These are phyloP conservation scores for Sarocladium oryzae DNA, from an alignment of 2,329 filamentous ascomycete species.

Conservation along the genomic window DNA sequence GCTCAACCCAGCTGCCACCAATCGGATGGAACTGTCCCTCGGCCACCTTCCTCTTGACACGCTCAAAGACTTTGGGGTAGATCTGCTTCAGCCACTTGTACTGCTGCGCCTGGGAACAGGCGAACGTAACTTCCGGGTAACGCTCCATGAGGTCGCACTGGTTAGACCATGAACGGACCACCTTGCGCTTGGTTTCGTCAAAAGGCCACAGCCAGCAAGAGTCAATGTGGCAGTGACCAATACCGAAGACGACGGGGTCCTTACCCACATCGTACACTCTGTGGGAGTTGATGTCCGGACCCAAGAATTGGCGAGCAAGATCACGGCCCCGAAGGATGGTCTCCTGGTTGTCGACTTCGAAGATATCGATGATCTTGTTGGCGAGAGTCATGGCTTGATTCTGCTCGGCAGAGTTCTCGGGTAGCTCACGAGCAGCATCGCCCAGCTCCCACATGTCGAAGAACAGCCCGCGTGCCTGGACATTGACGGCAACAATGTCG, in stretches of 20 bases:
- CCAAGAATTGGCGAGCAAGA: constrained; percentile 78
- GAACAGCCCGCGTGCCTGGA: constrained; percentile 73
- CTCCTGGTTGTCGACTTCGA: constrained; percentile 72
- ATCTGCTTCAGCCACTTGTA: constrained; percentile 93
- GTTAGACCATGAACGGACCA: constrained; percentile 92
- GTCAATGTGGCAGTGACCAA: constrained; percentile 97
- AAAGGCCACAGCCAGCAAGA: constrained; percentile 99
- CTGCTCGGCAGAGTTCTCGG: constrained; percentile 78
- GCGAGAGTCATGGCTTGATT: constrained; percentile 78
- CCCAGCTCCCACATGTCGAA: constrained; percentile 96
- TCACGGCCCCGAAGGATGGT: constrained; percentile 74
- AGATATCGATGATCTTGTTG: constrained; percentile 85
- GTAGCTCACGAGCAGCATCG: constrained; percentile 88
- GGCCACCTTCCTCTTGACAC: constrained; percentile 86
- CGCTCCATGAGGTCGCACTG: constrained; percentile 93
- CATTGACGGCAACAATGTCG: constrained; percentile 83
- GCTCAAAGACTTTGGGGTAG: constrained; percentile 83
- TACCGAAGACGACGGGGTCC: constrained; percentile 73
- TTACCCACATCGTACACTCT: constrained; percentile 76
- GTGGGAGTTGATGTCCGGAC: constrained; percentile 71
- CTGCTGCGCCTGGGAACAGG: constrained; percentile 90
- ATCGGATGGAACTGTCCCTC: constrained; percentile 90
- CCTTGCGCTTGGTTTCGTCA: constrained; percentile 95
- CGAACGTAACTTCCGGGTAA: constrained; percentile 90
- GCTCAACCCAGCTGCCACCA: constrained; percentile 97